These are phyloP conservation scores for Vairimorpha necatrix DNA, from an alignment of 371 early-diverging fungal genomes.

Conservation along the genomic window DNA sequence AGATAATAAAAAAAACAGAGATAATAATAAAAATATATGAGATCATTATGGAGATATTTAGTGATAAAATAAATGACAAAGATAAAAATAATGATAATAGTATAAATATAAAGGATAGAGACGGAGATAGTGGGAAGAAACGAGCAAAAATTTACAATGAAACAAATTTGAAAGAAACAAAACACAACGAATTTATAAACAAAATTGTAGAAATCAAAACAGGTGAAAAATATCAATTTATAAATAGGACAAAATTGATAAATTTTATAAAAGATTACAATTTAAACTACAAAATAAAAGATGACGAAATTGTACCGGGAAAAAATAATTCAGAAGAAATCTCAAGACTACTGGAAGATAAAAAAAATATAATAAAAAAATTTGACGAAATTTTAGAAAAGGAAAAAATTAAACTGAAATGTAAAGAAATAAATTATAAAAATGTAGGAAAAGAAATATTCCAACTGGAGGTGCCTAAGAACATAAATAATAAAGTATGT, in stretches of 20 bases:
- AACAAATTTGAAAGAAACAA: background rate
- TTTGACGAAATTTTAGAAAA: conserved; percentile 47
- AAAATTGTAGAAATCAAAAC: background rate
- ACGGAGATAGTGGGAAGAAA: too few relatives aligned
- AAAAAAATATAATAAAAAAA: conserved; percentile 32
- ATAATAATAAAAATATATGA: conserved; percentile 10
- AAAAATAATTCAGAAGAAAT: conserved; percentile 49
- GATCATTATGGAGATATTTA: background rate
- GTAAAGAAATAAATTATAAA: conserved; percentile 67
- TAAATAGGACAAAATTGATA: background rate
- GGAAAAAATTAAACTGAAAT: conserved; percentile 16
- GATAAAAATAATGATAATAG: background rate
- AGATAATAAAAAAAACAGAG: conserved; percentile 4
- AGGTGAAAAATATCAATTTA: background rate
- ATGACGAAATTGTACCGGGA: conserved; percentile 49
- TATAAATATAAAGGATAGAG: background rate
- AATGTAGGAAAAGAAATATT: conserved; percentile 86
- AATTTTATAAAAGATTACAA: background rate
- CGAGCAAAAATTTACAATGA: background rate
- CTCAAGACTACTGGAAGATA: conserved; percentile 16
- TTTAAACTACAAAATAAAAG: conserved; percentile 11
- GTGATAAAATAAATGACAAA: background rate
- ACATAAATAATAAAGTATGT: conserved; percentile 73
- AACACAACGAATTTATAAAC: too few relatives aligned
- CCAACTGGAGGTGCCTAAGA: conserved; percentile 77